Conservation (phyloP, 306 rosid species). For the Fagus crenata region DNA sequence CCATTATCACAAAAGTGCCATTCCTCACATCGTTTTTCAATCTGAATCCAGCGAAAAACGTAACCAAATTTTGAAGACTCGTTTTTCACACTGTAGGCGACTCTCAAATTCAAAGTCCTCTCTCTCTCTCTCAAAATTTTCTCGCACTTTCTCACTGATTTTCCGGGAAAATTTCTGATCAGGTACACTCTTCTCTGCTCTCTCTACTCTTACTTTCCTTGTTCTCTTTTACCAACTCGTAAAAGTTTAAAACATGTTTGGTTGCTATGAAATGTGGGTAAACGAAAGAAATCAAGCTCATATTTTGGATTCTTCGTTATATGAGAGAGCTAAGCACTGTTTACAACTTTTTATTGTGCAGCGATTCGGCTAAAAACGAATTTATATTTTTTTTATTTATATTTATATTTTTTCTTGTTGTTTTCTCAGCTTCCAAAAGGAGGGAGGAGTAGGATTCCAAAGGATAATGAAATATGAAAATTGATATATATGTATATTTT, state of each 20-base stretch:
- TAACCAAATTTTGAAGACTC: constrained; percentile 1
- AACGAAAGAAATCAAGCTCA: neutral
- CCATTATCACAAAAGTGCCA: neutral
- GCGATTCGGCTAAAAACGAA: neutral
- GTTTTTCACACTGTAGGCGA: neutral
- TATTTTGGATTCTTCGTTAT: neutral
- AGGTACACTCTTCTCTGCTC: constrained; percentile 27
- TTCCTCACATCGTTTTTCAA: neutral
- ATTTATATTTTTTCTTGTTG: neutral
- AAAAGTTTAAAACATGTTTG: neutral
- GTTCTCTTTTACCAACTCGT: neutral
- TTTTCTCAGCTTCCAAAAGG: constrained; percentile 2
- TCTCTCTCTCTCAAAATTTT: neutral
- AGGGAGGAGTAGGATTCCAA: neutral
- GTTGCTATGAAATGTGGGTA: neutral
- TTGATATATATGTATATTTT: neutral
- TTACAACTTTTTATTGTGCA: neutral
- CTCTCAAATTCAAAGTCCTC: neutral
- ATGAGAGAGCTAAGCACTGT: neutral
- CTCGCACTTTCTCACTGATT: constrained; percentile 10
- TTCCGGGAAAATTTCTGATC: constrained; percentile 19
- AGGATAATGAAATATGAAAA: neutral
- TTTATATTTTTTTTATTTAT: neutral
- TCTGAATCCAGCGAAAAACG: neutral
- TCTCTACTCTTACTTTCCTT: neutral